Conservation (phyloP, 805 yeast species). For the Sungouiozyma ichnusensis region DNA sequence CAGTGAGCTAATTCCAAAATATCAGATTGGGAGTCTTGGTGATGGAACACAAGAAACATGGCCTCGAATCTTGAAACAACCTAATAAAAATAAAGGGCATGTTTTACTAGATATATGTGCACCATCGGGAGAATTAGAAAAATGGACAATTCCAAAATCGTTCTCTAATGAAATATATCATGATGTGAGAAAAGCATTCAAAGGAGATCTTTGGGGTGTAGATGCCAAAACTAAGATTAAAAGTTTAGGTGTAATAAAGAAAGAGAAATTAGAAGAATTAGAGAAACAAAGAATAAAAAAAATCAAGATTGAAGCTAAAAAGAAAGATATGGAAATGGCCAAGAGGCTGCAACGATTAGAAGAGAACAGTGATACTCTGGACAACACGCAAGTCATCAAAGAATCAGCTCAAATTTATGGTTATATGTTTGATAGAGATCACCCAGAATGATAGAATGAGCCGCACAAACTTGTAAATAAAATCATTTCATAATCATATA, state of each 20-base stretch:
- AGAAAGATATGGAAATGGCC: slow-evolving; percentile 12
- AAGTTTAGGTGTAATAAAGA: slow-evolving; percentile 20
- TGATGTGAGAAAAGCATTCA: slow-evolving; percentile 78
- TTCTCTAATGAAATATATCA: slow-evolving; percentile 65
- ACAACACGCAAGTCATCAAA: slow-evolving; percentile 1
- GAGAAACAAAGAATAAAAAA: slow-evolving; percentile 18
- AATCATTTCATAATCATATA: too few species aligned
- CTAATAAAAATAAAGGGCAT: slow-evolving; percentile 72
- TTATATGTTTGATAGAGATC: slow-evolving; percentile 4
- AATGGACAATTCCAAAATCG: slow-evolving; percentile 80
- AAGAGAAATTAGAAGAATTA: slow-evolving; percentile 17
- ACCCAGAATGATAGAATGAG: background rate
- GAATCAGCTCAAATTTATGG: slow-evolving; percentile 8
- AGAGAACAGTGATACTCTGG: slow-evolving; percentile 1
- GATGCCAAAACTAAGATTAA: slow-evolving; percentile 45
- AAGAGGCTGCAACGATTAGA: slow-evolving; percentile 13
- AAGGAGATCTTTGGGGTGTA: slow-evolving; percentile 82
- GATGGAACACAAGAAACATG: slow-evolving; percentile 32
- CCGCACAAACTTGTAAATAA: slow-evolving; percentile 1
- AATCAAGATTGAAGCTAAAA: slow-evolving; percentile 11
- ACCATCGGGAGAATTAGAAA: slow-evolving; percentile 68
- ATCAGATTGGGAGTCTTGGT: slow-evolving; percentile 18
- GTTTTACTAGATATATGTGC: slow-evolving; percentile 73
- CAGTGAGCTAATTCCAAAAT: slow-evolving; percentile 5
- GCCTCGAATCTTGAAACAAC: slow-evolving; percentile 67